Percentiles rank a stretch among this genome's conserved stretches.
These are phyloP conservation scores for Alternaria tenuissima DNA, from an alignment of 2,329 filamentous ascomycete genomes.

Conservation along the genomic window DNA sequence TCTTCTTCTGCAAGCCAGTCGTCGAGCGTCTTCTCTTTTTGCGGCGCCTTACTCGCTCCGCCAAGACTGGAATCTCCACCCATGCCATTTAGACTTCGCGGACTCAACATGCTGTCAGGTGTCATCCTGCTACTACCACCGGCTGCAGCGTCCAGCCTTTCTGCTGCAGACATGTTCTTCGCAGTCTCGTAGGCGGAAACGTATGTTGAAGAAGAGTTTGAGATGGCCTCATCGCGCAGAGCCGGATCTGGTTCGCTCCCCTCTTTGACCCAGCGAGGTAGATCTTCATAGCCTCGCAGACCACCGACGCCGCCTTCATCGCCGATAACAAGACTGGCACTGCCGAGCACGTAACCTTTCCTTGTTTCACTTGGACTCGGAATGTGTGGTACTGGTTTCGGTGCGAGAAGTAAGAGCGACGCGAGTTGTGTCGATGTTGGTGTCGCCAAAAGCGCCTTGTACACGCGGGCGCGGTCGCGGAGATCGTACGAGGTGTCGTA, in stretches of 20 bases:
- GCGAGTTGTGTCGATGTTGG: conserved; percentile 82
- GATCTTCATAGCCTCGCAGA: conserved; percentile 78
- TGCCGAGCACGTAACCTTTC: conserved; percentile 80
- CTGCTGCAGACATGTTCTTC: conserved; percentile 64
- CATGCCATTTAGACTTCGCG: conserved; percentile 61
- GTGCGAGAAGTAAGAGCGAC: conserved; percentile 86
- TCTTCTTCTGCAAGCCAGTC: conserved; percentile 83
- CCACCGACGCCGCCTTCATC: conserved; percentile 73
- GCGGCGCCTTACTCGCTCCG: conserved; percentile 23
- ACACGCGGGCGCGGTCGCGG: conserved; percentile 87
- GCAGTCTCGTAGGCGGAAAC: conserved; percentile 40
- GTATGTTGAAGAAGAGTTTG: conserved; percentile 42
- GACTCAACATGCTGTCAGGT: conserved; percentile 46
- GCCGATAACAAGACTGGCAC: conserved; percentile 83
- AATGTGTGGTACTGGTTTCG: conserved; percentile 90
- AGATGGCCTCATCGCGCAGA: conserved; percentile 66
- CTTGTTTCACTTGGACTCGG: conserved; percentile 88
- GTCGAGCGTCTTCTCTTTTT: conserved; percentile 81
- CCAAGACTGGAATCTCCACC: conserved; percentile 21
- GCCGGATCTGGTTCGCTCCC: conserved; percentile 81
- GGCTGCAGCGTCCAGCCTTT: conserved; percentile 69
- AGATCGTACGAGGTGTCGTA: conserved; percentile 97
- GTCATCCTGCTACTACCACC: conserved; percentile 45
- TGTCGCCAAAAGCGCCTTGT: conserved; percentile 81
- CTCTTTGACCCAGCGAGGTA: conserved; percentile 85